phyloP scores from a whole-genome alignment of 225 moss, liverwort and hornwort genomes.

The Climacium dendroides region DNA sequence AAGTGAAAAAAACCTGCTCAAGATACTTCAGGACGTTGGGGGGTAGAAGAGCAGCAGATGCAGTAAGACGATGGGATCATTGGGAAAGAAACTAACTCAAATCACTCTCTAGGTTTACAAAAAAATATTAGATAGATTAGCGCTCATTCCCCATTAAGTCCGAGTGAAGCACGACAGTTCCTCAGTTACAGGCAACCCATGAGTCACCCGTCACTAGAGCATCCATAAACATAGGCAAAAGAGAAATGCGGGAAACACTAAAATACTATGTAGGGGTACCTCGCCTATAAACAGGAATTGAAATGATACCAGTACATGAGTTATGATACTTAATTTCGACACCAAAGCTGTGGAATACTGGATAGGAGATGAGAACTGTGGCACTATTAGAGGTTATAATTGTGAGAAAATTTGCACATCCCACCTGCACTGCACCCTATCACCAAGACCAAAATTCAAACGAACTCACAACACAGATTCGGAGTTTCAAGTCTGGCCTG shows the following conservation, averaged over 20 bases:
- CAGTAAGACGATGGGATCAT: neutral
- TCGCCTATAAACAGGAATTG: neutral
- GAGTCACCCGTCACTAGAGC: neutral
- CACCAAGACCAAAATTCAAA: neutral
- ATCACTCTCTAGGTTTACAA: neutral
- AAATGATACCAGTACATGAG: neutral
- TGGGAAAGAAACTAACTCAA: neutral
- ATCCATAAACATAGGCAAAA: neutral
- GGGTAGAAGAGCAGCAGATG: neutral
- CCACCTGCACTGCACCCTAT: neutral
- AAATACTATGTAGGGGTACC: neutral
- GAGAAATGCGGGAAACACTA: neutral
- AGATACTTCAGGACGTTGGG: neutral
- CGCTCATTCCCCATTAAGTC: neutral
- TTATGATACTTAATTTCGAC: neutral
- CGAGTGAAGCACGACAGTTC: neutral
- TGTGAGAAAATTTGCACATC: neutral
- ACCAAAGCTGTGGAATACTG: neutral
- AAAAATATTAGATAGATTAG: neutral
- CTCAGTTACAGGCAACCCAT: neutral
- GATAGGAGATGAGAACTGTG: neutral
- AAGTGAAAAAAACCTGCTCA: neutral
- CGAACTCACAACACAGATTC: neutral
- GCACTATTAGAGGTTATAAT: neutral
- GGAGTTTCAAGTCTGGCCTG: neutral